Percentiles rank a stretch among this genome's conserved stretches.
Conservation (phyloP, 169 alveolate species). For the Miamiensis avidus region DNA sequence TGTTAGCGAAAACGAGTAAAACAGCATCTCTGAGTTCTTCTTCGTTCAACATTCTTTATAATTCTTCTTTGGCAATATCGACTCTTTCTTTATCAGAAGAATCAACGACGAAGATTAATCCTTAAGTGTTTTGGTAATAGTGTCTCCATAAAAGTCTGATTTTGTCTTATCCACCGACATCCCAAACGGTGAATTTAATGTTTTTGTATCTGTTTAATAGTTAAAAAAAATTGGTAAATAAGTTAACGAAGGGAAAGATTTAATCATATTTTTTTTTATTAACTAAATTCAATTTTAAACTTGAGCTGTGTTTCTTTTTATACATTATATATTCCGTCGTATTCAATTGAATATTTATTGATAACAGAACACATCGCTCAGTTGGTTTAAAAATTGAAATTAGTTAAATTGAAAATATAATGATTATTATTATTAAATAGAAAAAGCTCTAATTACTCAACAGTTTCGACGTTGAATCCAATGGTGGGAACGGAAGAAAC, state of each 20-base stretch:
- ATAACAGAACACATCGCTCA: too few species aligned
- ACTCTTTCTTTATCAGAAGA: slow-evolving; percentile 96
- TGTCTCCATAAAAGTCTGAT: slow-evolving; percentile 96
- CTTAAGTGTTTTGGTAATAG: slow-evolving; percentile 96
- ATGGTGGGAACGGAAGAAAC: slow-evolving; percentile 94
- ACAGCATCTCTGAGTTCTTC: slow-evolving; percentile 98
- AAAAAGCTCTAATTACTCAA: slow-evolving; percentile 54
- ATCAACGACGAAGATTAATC: slow-evolving; percentile 97
- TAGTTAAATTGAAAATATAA: too few species aligned
- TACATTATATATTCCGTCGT: too few species aligned
- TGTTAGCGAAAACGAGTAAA: slow-evolving; percentile 98
- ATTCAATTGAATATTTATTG: too few species aligned
- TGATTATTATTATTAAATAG: too few species aligned
- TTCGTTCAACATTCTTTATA: slow-evolving; percentile 89
- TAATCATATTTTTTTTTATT: too few species aligned
- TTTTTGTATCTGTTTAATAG: slow-evolving; percentile 75
- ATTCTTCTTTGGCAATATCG: slow-evolving; percentile 90
- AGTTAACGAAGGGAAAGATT: neutral
- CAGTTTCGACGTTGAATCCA: slow-evolving; percentile 96
- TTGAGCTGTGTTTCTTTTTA: too few species aligned
- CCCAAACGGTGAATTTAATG: slow-evolving; percentile 95
- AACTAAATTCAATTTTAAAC: too few species aligned
- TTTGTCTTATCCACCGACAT: slow-evolving; percentile 95
- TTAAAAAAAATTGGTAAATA: neutral
- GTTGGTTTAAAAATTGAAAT: too few species aligned